Conservation (phyloP, 495 filamentous ascomycete genomes). For the Aspergillus indologenus region DNA sequence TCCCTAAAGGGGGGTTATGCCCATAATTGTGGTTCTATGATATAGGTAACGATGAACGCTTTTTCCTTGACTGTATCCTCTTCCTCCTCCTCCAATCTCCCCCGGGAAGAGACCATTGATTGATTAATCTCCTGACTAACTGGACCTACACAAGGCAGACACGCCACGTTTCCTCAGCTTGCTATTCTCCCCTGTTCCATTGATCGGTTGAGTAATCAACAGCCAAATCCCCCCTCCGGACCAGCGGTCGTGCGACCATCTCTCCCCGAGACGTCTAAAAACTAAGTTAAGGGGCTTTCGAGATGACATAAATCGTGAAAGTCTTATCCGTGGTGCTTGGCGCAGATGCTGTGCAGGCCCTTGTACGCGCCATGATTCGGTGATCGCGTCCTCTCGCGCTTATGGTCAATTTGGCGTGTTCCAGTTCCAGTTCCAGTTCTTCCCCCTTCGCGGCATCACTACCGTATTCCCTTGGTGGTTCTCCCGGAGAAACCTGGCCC, state of each 20-base stretch:
- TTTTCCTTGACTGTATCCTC: background rate
- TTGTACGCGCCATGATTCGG: slow-evolving; percentile 29
- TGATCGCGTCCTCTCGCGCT: slow-evolving; percentile 28
- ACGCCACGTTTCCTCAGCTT: slow-evolving; percentile 11
- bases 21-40: background rate
- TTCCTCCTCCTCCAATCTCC: background rate
- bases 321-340: slow-evolving; percentile 21
- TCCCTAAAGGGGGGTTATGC: background rate
- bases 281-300: slow-evolving; percentile 10
- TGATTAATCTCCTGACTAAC: slow-evolving; percentile 4
- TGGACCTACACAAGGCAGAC: slow-evolving; percentile 3
- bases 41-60: background rate
- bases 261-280: background rate
- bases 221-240: slow-evolving; percentile 2
- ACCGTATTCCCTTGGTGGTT: slow-evolving; percentile 6
- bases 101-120: background rate
- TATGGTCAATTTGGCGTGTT: slow-evolving; percentile 23
- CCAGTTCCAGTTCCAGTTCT: background rate
- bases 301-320: slow-evolving; percentile 19
- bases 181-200: background rate
- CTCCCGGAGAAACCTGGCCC: slow-evolving; percentile 15
- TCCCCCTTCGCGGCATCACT: background rate
- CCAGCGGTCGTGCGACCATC: slow-evolving; percentile 10
- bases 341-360: slow-evolving; percentile 13
- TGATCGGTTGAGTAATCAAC: no score